Evolutionary conservation across 1,284 basidiomycete genomes (phyloP).

Genomic region (Heterobasidion annosum): DNA sequence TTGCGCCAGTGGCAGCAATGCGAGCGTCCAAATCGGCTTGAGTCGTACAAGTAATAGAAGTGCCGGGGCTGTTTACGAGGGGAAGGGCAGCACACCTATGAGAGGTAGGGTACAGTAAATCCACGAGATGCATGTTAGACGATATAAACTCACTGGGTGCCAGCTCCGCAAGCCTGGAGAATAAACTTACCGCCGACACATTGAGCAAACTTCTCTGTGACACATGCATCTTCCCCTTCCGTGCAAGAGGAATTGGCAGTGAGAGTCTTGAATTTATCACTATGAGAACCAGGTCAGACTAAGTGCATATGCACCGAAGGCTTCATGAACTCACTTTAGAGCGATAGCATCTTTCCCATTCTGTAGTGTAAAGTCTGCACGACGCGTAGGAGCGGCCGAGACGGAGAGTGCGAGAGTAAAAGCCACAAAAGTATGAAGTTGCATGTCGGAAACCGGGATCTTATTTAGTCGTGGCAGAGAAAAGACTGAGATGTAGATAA

Average conservation of each 20-base stretch:
- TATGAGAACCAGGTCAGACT: constrained; percentile 15
- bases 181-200: constrained; percentile 42
- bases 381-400: constrained; percentile 7
- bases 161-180: constrained; percentile 28
- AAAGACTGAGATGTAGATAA: neutral
- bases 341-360: constrained; percentile 48
- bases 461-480: neutral
- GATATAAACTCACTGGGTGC: constrained; percentile 21
- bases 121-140: neutral
- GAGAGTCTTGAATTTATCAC: constrained; percentile 36
- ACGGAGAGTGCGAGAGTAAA: constrained; percentile 6
- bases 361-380: constrained; percentile 25
- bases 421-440: neutral
- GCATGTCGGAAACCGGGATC: neutral
- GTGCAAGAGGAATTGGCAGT: constrained; percentile 33
- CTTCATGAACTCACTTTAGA: constrained; percentile 31
- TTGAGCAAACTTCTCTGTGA: constrained; percentile 35
- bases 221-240: constrained; percentile 36
- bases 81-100: constrained; percentile 47
- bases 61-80: constrained; percentile 31
- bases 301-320: neutral
- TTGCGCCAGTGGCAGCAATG: constrained; percentile 31
- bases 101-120: neutral
- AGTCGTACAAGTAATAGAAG: constrained; percentile 38
- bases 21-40: constrained; percentile 27